Evolutionary conservation across 179 eudicot genomes (phyloP), one percentile per base, ranked within the genome.

Genomic region (Spinacia oleracea): DNA sequence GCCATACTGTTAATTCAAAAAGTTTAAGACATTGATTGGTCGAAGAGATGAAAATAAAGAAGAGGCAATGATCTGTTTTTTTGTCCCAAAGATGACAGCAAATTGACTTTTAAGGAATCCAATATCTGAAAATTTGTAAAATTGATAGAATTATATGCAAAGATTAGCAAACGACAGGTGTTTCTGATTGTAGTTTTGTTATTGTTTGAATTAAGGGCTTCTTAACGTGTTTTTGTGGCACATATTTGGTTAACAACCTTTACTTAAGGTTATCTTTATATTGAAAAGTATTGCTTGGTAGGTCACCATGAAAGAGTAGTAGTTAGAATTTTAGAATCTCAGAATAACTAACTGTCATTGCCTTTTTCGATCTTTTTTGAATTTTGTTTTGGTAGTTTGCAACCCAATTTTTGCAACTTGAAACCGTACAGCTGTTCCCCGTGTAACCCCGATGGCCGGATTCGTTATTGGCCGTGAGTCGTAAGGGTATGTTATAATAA

Each of bases 71-170:
- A 72, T 58, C 45, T 75, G 75, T 34, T 75, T 59, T 16, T 75
- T 68, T 68, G 79, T 75, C 63, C 20, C 77, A 68, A 78, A 81
- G 45, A 40, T 59, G 73, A 75, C 82, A 79, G 79, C 82, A 51
- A 79, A 63, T 69, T 74, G 58, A 11, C 48, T 58, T 9, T 65
- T 35, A 38, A 38, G 25, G 46, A 73, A 29, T 56, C 58, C 74
- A 62, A 69, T 45, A 69, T 59, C 71, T 69, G 29, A 56, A 56
- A 7, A 80, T 9, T 46, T 6, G 14, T 48, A 32, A 46, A 40
- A 31, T 31, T 10, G 16, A 60, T 31, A 27, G 16, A 60, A 10
- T 14, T 15, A 62, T 15, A 62, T 56, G 27, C 66, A 48, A 68
- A 73, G 73, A 65, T 74, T 80, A 80, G 42, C 73, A 70, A 76